Evolutionary conservation across 345 rosid species (phyloP).

Genomic region (Pugionium dolabratum): DNA sequence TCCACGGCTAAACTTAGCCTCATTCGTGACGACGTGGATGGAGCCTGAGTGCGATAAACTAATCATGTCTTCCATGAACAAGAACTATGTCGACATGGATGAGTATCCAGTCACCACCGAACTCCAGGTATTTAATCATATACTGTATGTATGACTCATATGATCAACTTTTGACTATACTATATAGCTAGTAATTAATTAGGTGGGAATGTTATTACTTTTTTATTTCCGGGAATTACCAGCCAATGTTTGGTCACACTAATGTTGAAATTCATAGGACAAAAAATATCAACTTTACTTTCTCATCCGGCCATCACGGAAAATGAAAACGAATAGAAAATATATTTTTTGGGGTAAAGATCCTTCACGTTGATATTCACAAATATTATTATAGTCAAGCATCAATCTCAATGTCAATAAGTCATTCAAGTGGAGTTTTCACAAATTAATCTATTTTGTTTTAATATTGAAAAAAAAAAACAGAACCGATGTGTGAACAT

Average conservation of each 20-base stretch:
- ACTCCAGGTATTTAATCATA: slow-evolving; percentile 56
- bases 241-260: not conserved
- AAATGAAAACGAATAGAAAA: not conserved
- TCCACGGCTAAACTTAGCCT: slow-evolving; percentile 86
- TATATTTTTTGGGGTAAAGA: too few relatives aligned
- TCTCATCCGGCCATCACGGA: not conserved
- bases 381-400: slow-evolving; percentile 9
- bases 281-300: not conserved
- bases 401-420: slow-evolving; percentile 20
- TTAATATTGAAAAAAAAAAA: not conserved
- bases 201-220: not conserved
- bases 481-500: slow-evolving; percentile 51
- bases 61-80: slow-evolving; percentile 59
- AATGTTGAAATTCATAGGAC: not conserved
- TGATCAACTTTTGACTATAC: not conserved
- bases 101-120: slow-evolving; percentile 80
- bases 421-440: slow-evolving; percentile 18
- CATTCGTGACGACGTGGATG: slow-evolving; percentile 43
- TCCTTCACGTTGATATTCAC: slow-evolving; percentile 8
- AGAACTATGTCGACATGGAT: too few relatives aligned
- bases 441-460: slow-evolving; percentile 13
- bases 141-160: too few relatives aligned
- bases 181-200: not conserved
- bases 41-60: slow-evolving; percentile 87
- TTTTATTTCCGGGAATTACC: slow-evolving; percentile 2